Base-by-base conservation (phyloP, 2,329 filamentous ascomycete species). In the Lecanicillium sp. region DNA sequence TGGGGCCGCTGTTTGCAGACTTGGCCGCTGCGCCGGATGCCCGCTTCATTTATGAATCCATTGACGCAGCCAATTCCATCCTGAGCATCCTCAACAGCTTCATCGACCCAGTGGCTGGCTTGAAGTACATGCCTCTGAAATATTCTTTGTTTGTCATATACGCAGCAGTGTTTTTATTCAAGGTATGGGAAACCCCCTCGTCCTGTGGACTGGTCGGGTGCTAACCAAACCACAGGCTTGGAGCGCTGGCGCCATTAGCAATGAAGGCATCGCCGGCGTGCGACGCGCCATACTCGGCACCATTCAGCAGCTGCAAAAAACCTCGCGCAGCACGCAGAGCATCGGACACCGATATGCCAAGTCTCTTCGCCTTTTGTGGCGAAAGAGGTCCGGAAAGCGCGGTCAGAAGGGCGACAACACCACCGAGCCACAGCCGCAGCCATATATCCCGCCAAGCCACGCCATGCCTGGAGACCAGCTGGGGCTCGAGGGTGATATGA, bases 81-180 rank as follows among this genome's bases (percentile, higher is more conserved):
- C 59, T 82, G 12, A 71, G 66, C 13, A 77, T 75, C 2, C 64
- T 81, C 15, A 79, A 76, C 49, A 72, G 71, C 40, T 71, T 69
- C 44, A 69, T 80, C 20, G 71, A 80, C 40, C 74, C 77, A 0
- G 66, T 72, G 36, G 69, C 68, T 13, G 71, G 74, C 32, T 62
- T 81, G 13, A 71, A 76, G 43, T 81, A 75, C 44, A 79, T 82
- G 75, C 78, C 78, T 2, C 59, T 80, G 8, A 66, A 76, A 20
- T 81, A 76, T 49, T 81, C 79, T 44, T 60, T 82, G 20, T 81
- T 69, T 43, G 68, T 65, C 3, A 80, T 81, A 17, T 81, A 81
- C 51, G 74, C 74, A 1, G 77, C 77, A 2, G 76, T 80, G 3
- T 81, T 81, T 45, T 54, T 81, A 5, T 81, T 80, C 61, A 81